Percentiles rank a stretch among this genome's conserved stretches.
phyloP scores from a whole-genome alignment of 768 basidiomycete species.

The Trametes meyenii region DNA sequence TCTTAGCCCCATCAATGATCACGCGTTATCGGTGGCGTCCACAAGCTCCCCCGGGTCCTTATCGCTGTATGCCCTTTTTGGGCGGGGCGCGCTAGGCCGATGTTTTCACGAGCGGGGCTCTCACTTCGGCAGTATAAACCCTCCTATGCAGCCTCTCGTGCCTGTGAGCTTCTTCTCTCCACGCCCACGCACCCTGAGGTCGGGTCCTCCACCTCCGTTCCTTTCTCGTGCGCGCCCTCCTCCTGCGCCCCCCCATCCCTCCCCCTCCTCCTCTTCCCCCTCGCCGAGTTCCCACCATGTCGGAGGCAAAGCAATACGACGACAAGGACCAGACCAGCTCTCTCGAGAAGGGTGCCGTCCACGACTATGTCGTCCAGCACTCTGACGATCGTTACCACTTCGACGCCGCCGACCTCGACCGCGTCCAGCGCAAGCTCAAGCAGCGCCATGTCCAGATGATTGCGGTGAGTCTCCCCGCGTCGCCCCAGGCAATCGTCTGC shows the following conservation, averaged over 20 bases:
- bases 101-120: neutral
- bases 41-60: slow-evolving; percentile 15
- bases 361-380: slow-evolving; percentile 28
- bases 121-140: slow-evolving; percentile 17
- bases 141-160: neutral
- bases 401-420: slow-evolving; percentile 65
- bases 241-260: neutral
- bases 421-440: slow-evolving; percentile 71
- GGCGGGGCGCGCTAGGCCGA: slow-evolving; percentile 1
- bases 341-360: slow-evolving; percentile 33
- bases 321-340: slow-evolving; percentile 28
- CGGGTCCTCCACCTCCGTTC: slow-evolving; percentile 18
- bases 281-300: slow-evolving; percentile 15
- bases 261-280: neutral
- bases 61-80: slow-evolving; percentile 7
- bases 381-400: slow-evolving; percentile 43
- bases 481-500: neutral
- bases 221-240: slow-evolving; percentile 11
- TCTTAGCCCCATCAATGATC: slow-evolving; percentile 1
- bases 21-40: slow-evolving; percentile 16
- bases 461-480: slow-evolving; percentile 49
- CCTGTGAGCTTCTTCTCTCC: slow-evolving; percentile 14
- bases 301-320: slow-evolving; percentile 24
- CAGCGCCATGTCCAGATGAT: slow-evolving; percentile 86
- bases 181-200: slow-evolving; percentile 8